Conservation (phyloP, 495 filamentous ascomycete genomes). For the Clohesyomyces aquaticus region DNA sequence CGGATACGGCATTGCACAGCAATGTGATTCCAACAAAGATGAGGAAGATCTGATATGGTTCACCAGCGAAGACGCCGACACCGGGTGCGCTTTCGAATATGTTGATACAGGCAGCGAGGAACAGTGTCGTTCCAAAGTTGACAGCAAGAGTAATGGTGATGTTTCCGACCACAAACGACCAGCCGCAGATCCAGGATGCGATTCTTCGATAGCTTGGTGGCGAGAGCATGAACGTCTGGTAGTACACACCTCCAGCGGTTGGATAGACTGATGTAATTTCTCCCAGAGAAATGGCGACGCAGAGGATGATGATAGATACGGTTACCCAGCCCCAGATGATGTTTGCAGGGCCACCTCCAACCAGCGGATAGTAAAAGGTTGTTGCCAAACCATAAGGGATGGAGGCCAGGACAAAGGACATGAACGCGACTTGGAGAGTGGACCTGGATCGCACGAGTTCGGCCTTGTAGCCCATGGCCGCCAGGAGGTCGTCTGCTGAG, state of each 20-base stretch:
- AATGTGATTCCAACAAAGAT: constrained; percentile 67
- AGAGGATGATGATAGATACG: constrained; percentile 57
- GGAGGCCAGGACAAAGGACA: constrained; percentile 56
- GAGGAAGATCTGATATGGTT: constrained; percentile 64
- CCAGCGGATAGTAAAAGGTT: constrained; percentile 40
- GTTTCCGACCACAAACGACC: constrained; percentile 70
- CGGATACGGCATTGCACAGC: constrained; percentile 60
- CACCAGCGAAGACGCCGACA: constrained; percentile 47
- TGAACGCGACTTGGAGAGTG: constrained; percentile 61
- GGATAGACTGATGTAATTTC: constrained; percentile 63
- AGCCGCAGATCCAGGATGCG: constrained; percentile 67
- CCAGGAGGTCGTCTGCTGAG: constrained; percentile 54
- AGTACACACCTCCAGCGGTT: constrained; percentile 60
- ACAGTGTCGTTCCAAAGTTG: constrained; percentile 66
- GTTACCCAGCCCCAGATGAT: constrained; percentile 68
- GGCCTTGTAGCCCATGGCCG: constrained; percentile 57
- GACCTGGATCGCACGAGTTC: constrained; percentile 57
- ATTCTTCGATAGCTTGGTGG: constrained; percentile 45
- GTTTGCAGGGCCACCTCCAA: constrained; percentile 55
- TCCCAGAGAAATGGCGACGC: constrained; percentile 60
- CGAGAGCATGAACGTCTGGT: constrained; percentile 60
- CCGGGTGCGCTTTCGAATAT: constrained; percentile 51
- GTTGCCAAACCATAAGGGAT: constrained; percentile 44
- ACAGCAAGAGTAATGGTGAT: constrained; percentile 72
- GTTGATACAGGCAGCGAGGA: constrained; percentile 58